Percentiles rank a stretch among this genome's conserved stretches.
phyloP scores from a whole-genome alignment of 495 filamentous ascomycete genomes.

The Penicillium silybi region DNA sequence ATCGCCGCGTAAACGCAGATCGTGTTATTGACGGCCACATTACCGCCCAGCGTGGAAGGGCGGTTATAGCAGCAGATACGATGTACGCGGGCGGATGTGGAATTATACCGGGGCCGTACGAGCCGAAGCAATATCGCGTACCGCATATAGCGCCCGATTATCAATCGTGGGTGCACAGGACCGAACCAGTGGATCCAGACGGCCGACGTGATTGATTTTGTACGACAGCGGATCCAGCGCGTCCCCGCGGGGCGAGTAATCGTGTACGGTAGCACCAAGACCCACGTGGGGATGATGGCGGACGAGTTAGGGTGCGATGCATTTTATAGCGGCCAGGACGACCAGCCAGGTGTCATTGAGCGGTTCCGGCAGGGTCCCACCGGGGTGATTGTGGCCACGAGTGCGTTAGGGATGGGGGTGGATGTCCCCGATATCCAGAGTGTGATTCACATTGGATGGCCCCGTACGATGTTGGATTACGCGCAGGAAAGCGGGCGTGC shows the following conservation, averaged over 20 bases:
- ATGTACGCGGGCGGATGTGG: background rate
- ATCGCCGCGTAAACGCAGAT: conserved; percentile 7
- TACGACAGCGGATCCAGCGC: too few species aligned
- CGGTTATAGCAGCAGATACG: conserved; percentile 1
- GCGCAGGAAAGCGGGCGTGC: conserved; percentile 20
- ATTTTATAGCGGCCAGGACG: conserved; percentile 2
- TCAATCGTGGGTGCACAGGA: background rate
- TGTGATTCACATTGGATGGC: conserved; percentile 15
- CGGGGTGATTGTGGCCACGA: conserved; percentile 14
- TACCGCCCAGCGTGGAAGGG: conserved; percentile 10
- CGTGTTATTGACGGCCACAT: conserved; percentile 22
- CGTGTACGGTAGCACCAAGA: conserved; percentile 3
- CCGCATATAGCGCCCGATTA: background rate
- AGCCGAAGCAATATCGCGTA: background rate
- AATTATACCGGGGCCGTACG: too few species aligned
- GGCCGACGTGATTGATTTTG: too few species aligned
- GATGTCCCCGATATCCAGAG: conserved; percentile 17
- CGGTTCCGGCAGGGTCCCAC: too few species aligned
- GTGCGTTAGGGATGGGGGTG: conserved; percentile 22
- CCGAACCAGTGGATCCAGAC: background rate
- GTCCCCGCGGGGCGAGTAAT: conserved; percentile 3
- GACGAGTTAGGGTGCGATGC: background rate
- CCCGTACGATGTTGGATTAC: conserved; percentile 14
- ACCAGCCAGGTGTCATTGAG: too few species aligned
- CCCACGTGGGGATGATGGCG: background rate